Evolutionary conservation across 805 yeast genomes (phyloP).

Genomic region (Zygoascus biomembranicola): DNA sequence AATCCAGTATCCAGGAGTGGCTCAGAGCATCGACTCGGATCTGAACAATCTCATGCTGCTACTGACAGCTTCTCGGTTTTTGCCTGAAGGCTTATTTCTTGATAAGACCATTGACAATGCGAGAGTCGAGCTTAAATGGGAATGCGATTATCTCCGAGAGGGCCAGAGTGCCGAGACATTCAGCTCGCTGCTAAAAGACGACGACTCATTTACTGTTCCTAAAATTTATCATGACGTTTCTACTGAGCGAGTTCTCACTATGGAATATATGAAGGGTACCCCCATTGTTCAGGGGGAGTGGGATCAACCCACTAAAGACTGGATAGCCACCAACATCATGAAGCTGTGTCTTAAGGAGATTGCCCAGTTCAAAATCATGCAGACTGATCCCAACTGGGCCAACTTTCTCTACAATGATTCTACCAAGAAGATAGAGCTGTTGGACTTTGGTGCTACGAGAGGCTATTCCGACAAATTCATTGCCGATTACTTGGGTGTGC

Average conservation of each 20-base stretch:
- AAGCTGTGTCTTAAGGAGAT: conserved; percentile 79
- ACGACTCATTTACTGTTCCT: conserved; percentile 69
- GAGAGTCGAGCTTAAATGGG: conserved; percentile 90
- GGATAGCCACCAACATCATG: conserved; percentile 83
- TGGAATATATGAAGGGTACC: conserved; percentile 78
- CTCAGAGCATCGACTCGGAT: conserved; percentile 87
- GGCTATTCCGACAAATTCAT: conserved; percentile 65
- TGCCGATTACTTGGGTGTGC: conserved; percentile 54
- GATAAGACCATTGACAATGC: conserved; percentile 93
- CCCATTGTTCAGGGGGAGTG: conserved; percentile 71
- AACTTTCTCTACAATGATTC: conserved; percentile 74
- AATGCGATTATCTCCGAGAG: conserved; percentile 90
- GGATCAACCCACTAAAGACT: conserved; percentile 65
- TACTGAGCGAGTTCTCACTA: conserved; percentile 77
- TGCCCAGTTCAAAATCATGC: conserved; percentile 83
- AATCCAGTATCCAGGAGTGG: conserved; percentile 96
- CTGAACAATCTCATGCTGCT: conserved; percentile 75
- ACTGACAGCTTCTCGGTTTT: conserved; percentile 73
- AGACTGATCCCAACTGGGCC: conserved; percentile 99
- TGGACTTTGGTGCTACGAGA: conserved; percentile 95
- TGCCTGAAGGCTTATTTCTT: conserved; percentile 86
- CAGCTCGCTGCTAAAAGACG: conserved; percentile 49
- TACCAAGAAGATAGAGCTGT: conserved; percentile 69
- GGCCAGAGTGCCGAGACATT: conserved; percentile 69
- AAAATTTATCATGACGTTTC: conserved; percentile 67